Conservation (phyloP, 345 rosid genomes). For the Garcia nutans region DNA sequence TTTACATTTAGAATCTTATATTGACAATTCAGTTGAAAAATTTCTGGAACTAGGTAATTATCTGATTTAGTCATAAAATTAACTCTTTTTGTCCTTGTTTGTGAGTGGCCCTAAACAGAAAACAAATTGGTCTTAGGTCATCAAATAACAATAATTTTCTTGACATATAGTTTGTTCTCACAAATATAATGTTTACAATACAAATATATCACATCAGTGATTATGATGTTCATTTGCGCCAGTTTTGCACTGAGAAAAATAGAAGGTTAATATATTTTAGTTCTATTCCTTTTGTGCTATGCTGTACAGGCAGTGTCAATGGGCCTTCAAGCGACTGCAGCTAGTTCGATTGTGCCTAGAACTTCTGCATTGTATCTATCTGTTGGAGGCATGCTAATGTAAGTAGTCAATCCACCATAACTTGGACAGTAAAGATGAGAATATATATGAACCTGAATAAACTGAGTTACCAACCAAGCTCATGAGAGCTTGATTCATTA, state of each 20-base stretch:
- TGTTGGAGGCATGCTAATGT: conserved; percentile 89
- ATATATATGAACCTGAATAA: background rate
- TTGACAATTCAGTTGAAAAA: background rate
- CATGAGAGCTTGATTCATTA: background rate
- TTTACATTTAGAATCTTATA: background rate
- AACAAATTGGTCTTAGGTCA: background rate
- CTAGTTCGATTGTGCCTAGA: conserved; percentile 55
- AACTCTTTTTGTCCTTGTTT: background rate
- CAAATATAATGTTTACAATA: background rate
- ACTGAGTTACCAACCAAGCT: background rate
- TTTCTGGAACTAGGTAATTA: background rate
- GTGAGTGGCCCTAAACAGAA: background rate
- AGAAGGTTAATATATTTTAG: background rate
- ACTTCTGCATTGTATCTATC: conserved; percentile 61
- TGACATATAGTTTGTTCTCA: background rate
- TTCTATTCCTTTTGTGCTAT: conserved; percentile 13
- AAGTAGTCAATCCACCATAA: conserved; percentile 36
- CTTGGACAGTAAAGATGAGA: background rate
- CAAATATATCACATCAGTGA: background rate
- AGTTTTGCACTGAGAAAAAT: background rate
- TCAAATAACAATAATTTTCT: background rate
- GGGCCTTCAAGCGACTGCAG: conserved; percentile 73
- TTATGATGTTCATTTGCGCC: background rate
- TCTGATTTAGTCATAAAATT: background rate
- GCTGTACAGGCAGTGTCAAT: conserved; percentile 59